Conservation (phyloP, 2,329 filamentous ascomycete genomes). For the Ophiostoma sp. region DNA sequence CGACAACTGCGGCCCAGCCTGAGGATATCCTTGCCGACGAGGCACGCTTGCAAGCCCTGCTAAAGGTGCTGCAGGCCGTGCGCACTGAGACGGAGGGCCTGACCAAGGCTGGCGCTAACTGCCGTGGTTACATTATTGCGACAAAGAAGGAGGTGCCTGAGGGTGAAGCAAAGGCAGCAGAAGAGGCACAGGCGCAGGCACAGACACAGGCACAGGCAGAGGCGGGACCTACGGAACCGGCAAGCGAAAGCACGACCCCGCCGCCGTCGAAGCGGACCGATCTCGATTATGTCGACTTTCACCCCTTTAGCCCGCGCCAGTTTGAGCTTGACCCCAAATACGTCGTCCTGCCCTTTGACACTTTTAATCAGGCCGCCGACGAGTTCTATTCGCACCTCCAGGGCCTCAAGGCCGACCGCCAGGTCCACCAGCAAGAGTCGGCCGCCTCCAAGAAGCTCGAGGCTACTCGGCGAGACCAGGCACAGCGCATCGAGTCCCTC, state of each 20-base stretch:
- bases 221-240: background rate
- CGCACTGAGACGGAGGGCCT: conserved; percentile 68
- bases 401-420: conserved; percentile 85
- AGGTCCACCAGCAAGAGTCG: conserved; percentile 77
- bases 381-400: conserved; percentile 97
- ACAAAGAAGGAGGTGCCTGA: background rate
- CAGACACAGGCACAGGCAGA: background rate
- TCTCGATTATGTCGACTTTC: conserved; percentile 89
- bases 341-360: conserved; percentile 73
- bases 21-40: conserved; percentile 70
- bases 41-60: conserved; percentile 62
- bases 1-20: conserved; percentile 46
- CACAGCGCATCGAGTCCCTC: conserved; percentile 78
- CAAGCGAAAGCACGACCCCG: conserved; percentile 17
- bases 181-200: background rate
- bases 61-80: conserved; percentile 69
- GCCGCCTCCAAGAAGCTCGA: conserved; percentile 82
- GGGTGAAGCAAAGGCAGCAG: background rate
- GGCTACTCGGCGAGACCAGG: conserved; percentile 78
- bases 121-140: conserved; percentile 86
- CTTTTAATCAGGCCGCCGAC: conserved; percentile 91
- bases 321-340: conserved; percentile 67
- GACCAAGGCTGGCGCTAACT: conserved; percentile 57
- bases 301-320: conserved; percentile 84
- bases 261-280: conserved; percentile 21